Base-by-base conservation (phyloP, 2,329 filamentous ascomycete genomes). In the Fusarium tanahbumbuense region DNA sequence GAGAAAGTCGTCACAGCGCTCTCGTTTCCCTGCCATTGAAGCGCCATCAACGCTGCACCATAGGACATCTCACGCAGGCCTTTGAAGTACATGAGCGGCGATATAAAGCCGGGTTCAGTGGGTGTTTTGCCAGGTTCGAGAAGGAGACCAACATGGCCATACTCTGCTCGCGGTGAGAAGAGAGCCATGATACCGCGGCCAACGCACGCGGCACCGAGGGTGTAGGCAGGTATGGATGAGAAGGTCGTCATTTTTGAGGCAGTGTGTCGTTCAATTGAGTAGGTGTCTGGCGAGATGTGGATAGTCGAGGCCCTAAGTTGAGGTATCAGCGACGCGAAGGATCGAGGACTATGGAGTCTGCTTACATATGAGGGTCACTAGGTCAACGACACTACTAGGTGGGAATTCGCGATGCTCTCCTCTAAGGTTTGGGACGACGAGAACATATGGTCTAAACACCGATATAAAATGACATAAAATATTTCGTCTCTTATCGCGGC, bases 81-180 rank as follows among this genome's bases (percentile, higher is more conserved):
- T 55, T 81, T 80, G 60, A 80, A 74, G 50, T 78, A 78, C 64
- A 81, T 76, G 20, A 80, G 76, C 3, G 79, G 76, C 23, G 78
- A 81, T 10, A 64, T 32, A 11, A 34, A n/a, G 5, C 66, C 50
- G 0, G 8, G 13, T 2, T 15, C 16, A 6, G 15, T 18, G 11
- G 11, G 11, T 13, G 4, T 8, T 23, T 27, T 25, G 7, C 25
- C 8, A 2, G 58, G 30, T n/a, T 76, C 75, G 1, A 75, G 75
- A 1, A 32, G 70, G 12, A 76, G 64, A 6, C 75, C 75, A 8
- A 76, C 49, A 6, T 75, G 69, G 6, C 58, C 37, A 41, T 76
- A 76, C 48, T 76, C 75, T 10, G 69, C 62, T 45, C 60, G 61
- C 7, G 75, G 72, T 4, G 65, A 73, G 34, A 67, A 30, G 12